These are phyloP conservation scores for Alternaria viburni DNA, from an alignment of 2,329 filamentous ascomycete species.

Conservation along the genomic window DNA sequence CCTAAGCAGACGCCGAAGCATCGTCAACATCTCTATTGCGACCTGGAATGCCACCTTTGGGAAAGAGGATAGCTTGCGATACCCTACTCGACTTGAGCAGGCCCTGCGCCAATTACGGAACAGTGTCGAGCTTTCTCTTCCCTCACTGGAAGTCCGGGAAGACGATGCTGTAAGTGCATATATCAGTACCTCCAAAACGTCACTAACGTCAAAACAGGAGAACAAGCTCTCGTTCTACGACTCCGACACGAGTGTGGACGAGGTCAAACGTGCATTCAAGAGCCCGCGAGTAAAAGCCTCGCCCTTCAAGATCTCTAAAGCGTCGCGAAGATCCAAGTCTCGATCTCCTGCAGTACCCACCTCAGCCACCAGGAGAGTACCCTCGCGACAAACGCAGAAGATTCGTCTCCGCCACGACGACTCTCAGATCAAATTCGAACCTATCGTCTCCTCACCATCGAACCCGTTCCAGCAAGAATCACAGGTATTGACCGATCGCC, in stretches of 20 bases:
- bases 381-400: slow-evolving; percentile 49
- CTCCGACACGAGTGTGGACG: slow-evolving; percentile 29
- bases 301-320: slow-evolving; percentile 36
- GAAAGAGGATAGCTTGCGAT: slow-evolving; percentile 63
- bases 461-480: slow-evolving; percentile 62
- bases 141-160: slow-evolving; percentile 52
- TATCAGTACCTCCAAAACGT: slow-evolving; percentile 53
- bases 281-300: slow-evolving; percentile 34
- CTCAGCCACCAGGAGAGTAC: slow-evolving; percentile 24
- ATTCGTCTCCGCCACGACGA: slow-evolving; percentile 75
- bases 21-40: slow-evolving; percentile 59
- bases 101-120: slow-evolving; percentile 67
- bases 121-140: slow-evolving; percentile 59
- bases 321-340: slow-evolving; percentile 27
- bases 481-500: slow-evolving; percentile 77
- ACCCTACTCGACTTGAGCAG: slow-evolving; percentile 68
- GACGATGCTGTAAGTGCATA: slow-evolving; percentile 46
- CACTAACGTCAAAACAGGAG: slow-evolving; percentile 24
- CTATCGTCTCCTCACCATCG: slow-evolving; percentile 67
- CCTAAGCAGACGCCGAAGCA: slow-evolving; percentile 57
- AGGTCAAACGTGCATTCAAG: slow-evolving; percentile 19
- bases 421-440: slow-evolving; percentile 79
- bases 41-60: slow-evolving; percentile 77
- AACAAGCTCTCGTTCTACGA: slow-evolving; percentile 49
- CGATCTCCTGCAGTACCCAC: slow-evolving; percentile 35